Evolutionary conservation across 345 rosid genomes (phyloP), one percentile per base, ranked within the genome.

Genomic region (Crucihimalaya himalaica): DNA sequence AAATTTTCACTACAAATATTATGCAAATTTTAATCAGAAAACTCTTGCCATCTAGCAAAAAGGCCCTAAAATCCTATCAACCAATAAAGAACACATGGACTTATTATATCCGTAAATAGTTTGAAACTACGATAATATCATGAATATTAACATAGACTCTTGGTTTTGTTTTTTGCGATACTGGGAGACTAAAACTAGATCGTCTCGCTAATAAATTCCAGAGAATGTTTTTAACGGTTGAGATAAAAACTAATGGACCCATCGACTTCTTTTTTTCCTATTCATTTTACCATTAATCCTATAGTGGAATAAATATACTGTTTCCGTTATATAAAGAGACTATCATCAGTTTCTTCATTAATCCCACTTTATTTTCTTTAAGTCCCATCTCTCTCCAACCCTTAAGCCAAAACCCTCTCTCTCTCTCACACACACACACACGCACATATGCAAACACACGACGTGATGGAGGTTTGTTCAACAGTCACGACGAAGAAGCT

Each of bases 401-500:
- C 39, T 45, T 16, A 71, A 23, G 13, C 70, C 67, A 46, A 46
- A 78, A 3, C 32, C 31, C 40, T 65, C 57, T 71, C 57, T 21
- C 64, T 52, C 63, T 39, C 61, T 37, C 45, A 27, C 65, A 51
- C n/a, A n/a, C 47, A 18, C 61, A 28, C 19, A 5, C 48, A 32
- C 13, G 13, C 56, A 35, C 54, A 63, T 16, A 56, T 63, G 76
- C 65, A 63, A 21, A 57, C 59, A 46, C 59, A 54, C 70, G 57
- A 77, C 52, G 63, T 34, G n/a, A 78, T 78, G 78, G 78, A 78
- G 23, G 31, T 67, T 19, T 72, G 81, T 54, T 67, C 81, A 60
- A 60, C 78, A 60, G 74, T 67, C 69, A 72, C 81, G 6, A 72
- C 81, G 6, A 79, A 73, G 75, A 79, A 73, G 46, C 81, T 79